These are phyloP conservation scores for Bocquillonia castaneifolia DNA, from an alignment of 441 rosid species.

Conservation along the genomic window DNA sequence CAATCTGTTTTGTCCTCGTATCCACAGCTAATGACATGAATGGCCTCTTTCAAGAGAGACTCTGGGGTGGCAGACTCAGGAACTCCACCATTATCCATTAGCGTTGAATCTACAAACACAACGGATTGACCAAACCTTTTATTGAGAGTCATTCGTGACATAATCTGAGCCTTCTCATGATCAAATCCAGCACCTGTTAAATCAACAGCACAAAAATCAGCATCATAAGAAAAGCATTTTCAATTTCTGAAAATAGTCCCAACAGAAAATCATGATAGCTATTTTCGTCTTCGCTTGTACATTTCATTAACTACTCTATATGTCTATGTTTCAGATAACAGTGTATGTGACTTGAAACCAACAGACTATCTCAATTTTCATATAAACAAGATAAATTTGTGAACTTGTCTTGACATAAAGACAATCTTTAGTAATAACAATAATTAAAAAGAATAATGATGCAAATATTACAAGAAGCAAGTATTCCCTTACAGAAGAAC, in stretches of 20 bases:
- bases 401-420: not conserved
- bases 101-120: slow-evolving; percentile 93
- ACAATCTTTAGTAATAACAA: not conserved
- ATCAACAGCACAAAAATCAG: not conserved
- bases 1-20: slow-evolving; percentile 99
- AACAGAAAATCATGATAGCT: not conserved
- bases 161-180: slow-evolving; percentile 87
- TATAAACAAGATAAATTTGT: not conserved
- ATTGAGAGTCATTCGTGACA: slow-evolving; percentile 99
- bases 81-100: slow-evolving; percentile 97
- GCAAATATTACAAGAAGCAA: too few relatives aligned
- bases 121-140: slow-evolving; percentile 94
- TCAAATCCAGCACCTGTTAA: slow-evolving; percentile 87
- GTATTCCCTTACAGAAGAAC: not conserved
- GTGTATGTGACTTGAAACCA: too few relatives aligned
- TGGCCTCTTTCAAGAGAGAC: slow-evolving; percentile 94
- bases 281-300: slow-evolving; percentile 2
- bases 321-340: not conserved
- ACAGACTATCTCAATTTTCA: too few relatives aligned
- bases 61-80: slow-evolving; percentile 94
- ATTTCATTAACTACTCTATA: not conserved
- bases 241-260: not conserved
- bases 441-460: not conserved
- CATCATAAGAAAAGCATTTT: not conserved
- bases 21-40: slow-evolving; percentile 99